Evolutionary conservation across 352 stramenopile genomes (phyloP).

Genomic region (Phytophthora sp.): DNA sequence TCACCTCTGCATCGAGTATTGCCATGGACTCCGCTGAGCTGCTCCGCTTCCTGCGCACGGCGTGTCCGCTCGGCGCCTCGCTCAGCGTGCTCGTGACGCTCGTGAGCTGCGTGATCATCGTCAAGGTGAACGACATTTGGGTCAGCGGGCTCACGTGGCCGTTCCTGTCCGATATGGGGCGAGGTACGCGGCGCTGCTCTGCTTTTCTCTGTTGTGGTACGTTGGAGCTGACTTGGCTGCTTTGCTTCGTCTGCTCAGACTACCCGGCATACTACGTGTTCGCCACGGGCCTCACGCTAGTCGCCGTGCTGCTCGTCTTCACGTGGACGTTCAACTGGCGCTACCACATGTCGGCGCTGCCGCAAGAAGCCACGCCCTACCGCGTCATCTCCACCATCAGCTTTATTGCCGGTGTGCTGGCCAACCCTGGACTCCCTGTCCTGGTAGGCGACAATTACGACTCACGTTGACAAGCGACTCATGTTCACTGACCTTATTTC

Average conservation of each 20-base stretch:
- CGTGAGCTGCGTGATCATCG: conserved; percentile 61
- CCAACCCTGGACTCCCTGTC: conserved; percentile 53
- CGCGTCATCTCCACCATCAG: conserved; percentile 31
- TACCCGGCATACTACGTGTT: conserved; percentile 69
- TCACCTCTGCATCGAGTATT: neutral
- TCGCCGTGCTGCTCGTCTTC: conserved; percentile 45
- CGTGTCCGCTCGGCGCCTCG: conserved; percentile 45
- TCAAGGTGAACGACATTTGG: conserved; percentile 61
- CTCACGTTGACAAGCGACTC: neutral
- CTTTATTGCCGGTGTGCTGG: conserved; percentile 41
- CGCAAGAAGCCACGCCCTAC: conserved; percentile 23
- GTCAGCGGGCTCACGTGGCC: conserved; percentile 60
- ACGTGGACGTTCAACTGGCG: conserved; percentile 63
- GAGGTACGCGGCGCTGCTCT: conserved; percentile 42
- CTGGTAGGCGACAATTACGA: conserved; percentile 36
- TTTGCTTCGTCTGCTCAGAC: conserved; percentile 26
- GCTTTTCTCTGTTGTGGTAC: neutral
- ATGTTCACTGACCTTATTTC: neutral
- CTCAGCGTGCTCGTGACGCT: conserved; percentile 51
- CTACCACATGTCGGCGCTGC: conserved; percentile 45
- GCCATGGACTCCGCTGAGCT: conserved; percentile 28
- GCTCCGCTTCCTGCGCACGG: conserved; percentile 29
- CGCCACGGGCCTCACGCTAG: conserved; percentile 51
- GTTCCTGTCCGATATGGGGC: conserved; percentile 69
- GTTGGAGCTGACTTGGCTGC: neutral